Percentiles rank a stretch among this genome's conserved stretches.
phyloP scores from a whole-genome alignment of 129 eudicot species.

The Calendula officinalis region DNA sequence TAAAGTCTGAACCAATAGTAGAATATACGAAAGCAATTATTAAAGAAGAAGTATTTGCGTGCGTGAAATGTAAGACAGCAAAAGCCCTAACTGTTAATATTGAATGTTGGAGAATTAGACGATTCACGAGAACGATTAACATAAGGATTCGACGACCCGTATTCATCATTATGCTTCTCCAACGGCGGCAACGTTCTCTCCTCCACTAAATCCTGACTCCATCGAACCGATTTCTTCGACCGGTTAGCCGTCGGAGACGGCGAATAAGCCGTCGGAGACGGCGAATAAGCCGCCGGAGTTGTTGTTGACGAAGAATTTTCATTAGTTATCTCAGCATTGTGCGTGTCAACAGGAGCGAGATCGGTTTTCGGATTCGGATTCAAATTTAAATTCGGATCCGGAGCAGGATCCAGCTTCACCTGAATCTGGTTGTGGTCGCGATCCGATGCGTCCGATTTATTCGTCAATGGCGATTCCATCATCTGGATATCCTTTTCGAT shows the following conservation, averaged over 20 bases:
- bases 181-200: constrained; percentile 49
- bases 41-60: not conserved
- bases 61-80: not conserved
- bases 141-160: constrained; percentile 48
- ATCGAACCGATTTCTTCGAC: constrained; percentile 72
- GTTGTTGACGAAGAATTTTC: constrained; percentile 32
- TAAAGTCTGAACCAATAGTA: not conserved
- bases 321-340: constrained; percentile 25
- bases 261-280: constrained; percentile 23
- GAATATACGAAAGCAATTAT: not conserved
- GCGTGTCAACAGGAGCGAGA: constrained; percentile 7
- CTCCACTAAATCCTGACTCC: constrained; percentile 77
- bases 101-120: constrained; percentile 38
- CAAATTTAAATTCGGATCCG: constrained; percentile 21
- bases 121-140: constrained; percentile 39
- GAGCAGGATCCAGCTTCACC: constrained; percentile 26
- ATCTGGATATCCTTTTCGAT: constrained; percentile 9
- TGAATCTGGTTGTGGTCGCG: constrained; percentile 21
- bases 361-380: constrained; percentile 14
- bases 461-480: constrained; percentile 29
- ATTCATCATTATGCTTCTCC: constrained; percentile 16
- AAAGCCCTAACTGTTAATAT: constrained; percentile 52
- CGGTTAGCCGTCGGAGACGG: constrained; percentile 26
- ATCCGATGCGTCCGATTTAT: constrained; percentile 27
- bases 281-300: constrained; percentile 19